Evolutionary conservation across 257 asterid species (phyloP).

Genomic region (Cordia subcordata): DNA sequence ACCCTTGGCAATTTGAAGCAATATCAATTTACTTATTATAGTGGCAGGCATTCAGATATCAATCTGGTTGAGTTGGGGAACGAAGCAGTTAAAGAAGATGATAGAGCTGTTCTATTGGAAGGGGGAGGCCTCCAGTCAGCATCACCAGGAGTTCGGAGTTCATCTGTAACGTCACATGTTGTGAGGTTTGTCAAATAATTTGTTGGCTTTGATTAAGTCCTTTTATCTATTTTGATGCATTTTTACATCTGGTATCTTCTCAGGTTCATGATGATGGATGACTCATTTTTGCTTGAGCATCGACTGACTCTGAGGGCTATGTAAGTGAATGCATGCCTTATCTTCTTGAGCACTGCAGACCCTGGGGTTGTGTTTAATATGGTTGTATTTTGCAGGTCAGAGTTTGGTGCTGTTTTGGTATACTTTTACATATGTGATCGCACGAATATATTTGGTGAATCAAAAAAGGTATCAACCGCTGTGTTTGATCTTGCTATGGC

Average conservation of each 20-base stretch:
- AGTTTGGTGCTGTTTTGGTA: constrained; percentile 73
- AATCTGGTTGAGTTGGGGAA: constrained; percentile 61
- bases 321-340: constrained; percentile 32
- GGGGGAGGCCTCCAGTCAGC: constrained; percentile 67
- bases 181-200: constrained; percentile 38
- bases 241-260: constrained; percentile 8
- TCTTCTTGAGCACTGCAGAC: constrained; percentile 3
- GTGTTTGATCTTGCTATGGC: neutral
- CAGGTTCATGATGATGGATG: constrained; percentile 78
- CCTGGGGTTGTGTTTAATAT: neutral
- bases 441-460: constrained; percentile 77
- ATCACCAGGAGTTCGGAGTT: constrained; percentile 45
- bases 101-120: constrained; percentile 68
- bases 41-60: constrained; percentile 71
- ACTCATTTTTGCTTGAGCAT: constrained; percentile 70
- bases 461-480: constrained; percentile 55
- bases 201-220: neutral
- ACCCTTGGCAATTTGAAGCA: neutral
- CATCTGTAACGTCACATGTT: constrained; percentile 56
- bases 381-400: constrained; percentile 48
- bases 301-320: constrained; percentile 78
- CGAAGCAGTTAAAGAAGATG: constrained; percentile 62
- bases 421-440: constrained; percentile 84
- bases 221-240: constrained; percentile 4
- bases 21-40: constrained; percentile 10